Evolutionary conservation across 2,329 filamentous ascomycete species (phyloP), one percentile per base, ranked within the genome.

Genomic region (Colletotrichum phormii): DNA sequence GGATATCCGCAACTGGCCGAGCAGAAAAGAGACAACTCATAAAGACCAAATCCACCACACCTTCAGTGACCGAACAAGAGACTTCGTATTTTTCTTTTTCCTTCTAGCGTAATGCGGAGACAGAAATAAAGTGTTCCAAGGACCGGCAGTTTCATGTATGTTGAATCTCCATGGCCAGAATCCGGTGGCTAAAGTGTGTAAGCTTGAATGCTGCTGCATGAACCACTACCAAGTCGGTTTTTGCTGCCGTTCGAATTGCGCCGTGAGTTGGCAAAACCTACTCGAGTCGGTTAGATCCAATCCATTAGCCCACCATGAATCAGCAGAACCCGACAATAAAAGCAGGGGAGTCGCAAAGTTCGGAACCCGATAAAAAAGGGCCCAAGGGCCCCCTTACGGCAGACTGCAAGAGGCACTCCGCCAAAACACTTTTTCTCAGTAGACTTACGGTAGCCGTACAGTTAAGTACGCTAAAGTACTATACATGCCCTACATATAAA

Each of bases 241-340:
- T 49, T 6, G 60, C 54, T 70, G 70, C 66, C 70, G 54, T 15
- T 55, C 11, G 59, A 65, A 64, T 64, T 72, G 60, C 60, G 22
- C 13, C 54, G 35, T 12, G 60, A 37, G 54, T 5, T 64, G 46
- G 22, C 33, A 18, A 57, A 49, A 24, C 35, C 24, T 54, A n/a
- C 35, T 53, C n/a, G 42, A 64, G 49, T 51, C 9, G 66, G 60
- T 18, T 64, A 46, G 35, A 46, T 13, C 53, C 59, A 49, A n/a
- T 55, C 53, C n/a, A 13, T 49, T 24, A 60, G 13, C 55, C 33
- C n/a, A 29, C 24, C 46, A 13, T 26, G 37, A 46, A 59, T 63
- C 64, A 46, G 46, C 33, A 33, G 4, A 29, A 7, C 49, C 22
- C 22, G 33, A 18, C 33, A 42, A n/a, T 33, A 46, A 46, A 53